phyloP scores from a whole-genome alignment of 2,329 filamentous ascomycete species.

The Paramyrothecium roridum region DNA sequence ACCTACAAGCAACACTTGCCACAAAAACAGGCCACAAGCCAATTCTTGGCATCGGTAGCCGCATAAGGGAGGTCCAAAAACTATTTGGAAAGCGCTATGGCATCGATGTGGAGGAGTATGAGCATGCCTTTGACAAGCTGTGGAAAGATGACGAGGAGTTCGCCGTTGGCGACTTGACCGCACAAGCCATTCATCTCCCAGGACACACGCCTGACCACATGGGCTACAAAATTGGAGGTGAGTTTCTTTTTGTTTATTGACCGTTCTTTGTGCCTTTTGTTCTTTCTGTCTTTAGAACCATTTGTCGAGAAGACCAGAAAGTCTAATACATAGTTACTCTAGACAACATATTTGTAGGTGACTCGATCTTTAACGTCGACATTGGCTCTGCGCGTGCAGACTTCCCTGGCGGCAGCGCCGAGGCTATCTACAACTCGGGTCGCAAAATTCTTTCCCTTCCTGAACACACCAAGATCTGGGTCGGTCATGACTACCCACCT shows the following conservation, averaged over 20 bases:
- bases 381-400: constrained; percentile 52
- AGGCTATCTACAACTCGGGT: constrained; percentile 39
- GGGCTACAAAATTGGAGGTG: constrained; percentile 52
- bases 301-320: background rate
- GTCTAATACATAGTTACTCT: background rate
- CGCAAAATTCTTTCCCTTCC: constrained; percentile 38
- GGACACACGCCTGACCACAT: constrained; percentile 59
- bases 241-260: constrained; percentile 1
- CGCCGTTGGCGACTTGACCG: constrained; percentile 40
- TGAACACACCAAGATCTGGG: constrained; percentile 45
- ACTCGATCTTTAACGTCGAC: constrained; percentile 50
- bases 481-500: constrained; percentile 52
- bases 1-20: constrained; percentile 45
- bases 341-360: constrained; percentile 48
- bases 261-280: background rate
- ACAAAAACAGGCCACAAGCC: constrained; percentile 29
- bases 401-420: constrained; percentile 49
- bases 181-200: constrained; percentile 48
- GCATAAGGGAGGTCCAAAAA: constrained; percentile 46
- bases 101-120: constrained; percentile 36
- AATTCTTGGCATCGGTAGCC: constrained; percentile 47
- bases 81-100: constrained; percentile 46
- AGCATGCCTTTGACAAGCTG: constrained; percentile 45
- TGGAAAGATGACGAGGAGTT: constrained; percentile 53
- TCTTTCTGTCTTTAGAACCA: background rate